Conservation (phyloP, 2,329 filamentous ascomycete species). For the Monilinia fructigena region DNA sequence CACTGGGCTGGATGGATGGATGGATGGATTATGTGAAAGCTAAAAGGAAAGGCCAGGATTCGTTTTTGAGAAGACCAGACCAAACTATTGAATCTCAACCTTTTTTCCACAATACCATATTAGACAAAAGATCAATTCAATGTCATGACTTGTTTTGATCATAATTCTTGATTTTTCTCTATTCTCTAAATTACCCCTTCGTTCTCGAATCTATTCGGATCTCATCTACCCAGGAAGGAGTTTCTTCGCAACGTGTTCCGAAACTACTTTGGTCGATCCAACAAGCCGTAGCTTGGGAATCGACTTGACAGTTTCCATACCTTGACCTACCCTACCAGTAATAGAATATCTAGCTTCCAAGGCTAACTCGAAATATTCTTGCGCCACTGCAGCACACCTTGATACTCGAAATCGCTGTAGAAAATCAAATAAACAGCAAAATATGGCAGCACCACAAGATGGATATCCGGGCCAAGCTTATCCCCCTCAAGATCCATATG, state of each 20-base stretch:
- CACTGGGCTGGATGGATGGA: too few relatives aligned
- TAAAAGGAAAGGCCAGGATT: slow-evolving; percentile 15
- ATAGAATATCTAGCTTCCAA: slow-evolving; percentile 25
- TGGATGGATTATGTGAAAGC: not conserved
- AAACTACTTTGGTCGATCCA: slow-evolving; percentile 24
- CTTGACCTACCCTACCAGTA: slow-evolving; percentile 25
- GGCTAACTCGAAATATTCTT: slow-evolving; percentile 22
- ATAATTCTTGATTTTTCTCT: slow-evolving; percentile 20
- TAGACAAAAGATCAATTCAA: slow-evolving; percentile 16
- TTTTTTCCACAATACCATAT: not conserved
- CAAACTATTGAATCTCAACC: not conserved
- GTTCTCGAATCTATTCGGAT: not conserved
- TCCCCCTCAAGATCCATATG: slow-evolving; percentile 47
- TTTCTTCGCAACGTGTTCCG: slow-evolving; percentile 38
- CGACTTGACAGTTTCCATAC: slow-evolving; percentile 23
- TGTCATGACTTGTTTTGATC: slow-evolving; percentile 31
- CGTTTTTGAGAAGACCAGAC: slow-evolving; percentile 7
- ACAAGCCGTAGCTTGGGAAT: slow-evolving; percentile 22
- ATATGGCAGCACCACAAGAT: slow-evolving; percentile 52
- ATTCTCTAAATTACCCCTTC: slow-evolving; percentile 23
- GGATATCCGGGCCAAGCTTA: slow-evolving; percentile 49
- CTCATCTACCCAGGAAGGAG: slow-evolving; percentile 23
- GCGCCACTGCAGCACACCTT: slow-evolving; percentile 15
- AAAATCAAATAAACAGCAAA: slow-evolving; percentile 24
- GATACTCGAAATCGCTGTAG: slow-evolving; percentile 5